Evolutionary conservation across 2,329 filamentous ascomycete species (phyloP), one percentile per base, ranked within the genome.

Genomic region (Chaetomiaceae sp.): DNA sequence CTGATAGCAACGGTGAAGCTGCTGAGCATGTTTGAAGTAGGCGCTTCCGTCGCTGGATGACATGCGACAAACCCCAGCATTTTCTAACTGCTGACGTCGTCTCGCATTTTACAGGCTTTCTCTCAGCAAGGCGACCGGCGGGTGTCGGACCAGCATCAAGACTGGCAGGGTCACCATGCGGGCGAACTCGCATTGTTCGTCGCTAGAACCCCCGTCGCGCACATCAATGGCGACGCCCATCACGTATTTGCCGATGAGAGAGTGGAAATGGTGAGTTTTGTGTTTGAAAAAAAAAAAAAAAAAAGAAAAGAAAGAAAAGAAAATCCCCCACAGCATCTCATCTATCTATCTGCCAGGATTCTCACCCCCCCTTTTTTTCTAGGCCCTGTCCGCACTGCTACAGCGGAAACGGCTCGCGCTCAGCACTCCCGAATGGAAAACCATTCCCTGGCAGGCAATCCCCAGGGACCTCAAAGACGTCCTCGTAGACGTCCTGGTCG

Each of bases 341-440:
- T n/a, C n/a, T n/a, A n/a, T n/a, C n/a, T n/a, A n/a, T n/a, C n/a
- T n/a, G n/a, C n/a, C n/a, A n/a, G n/a, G n/a, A 29, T 3, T 20
- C 3, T n/a, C 36, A 20, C 21, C n/a, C 36, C 5, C 16, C 33
- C 14, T 29, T 3, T 27, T 25, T 6, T 6, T 32, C 37, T 13
- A 58, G 56, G 51, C 51, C 16, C 49, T 59, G 1, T 55, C 54
- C 1, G 45, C 54, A 11, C 20, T 57, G 1, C 48, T 57, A 1
- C 27, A 18, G 25, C 48, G 54, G 8, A 53, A 52, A 29, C 40
- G 38, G 11, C 25, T 55, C 5, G 33, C 37, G 3, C 58, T 71
- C 8, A 62, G 64, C 44, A 61, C 55, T 2, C 62, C 58, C 0
- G 63, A 64, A 33, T 71, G 68, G 68, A 65, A 65, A 33, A 66